Base-by-base conservation (phyloP, 805 yeast genomes). In the Sugiyamaella smithiae region DNA sequence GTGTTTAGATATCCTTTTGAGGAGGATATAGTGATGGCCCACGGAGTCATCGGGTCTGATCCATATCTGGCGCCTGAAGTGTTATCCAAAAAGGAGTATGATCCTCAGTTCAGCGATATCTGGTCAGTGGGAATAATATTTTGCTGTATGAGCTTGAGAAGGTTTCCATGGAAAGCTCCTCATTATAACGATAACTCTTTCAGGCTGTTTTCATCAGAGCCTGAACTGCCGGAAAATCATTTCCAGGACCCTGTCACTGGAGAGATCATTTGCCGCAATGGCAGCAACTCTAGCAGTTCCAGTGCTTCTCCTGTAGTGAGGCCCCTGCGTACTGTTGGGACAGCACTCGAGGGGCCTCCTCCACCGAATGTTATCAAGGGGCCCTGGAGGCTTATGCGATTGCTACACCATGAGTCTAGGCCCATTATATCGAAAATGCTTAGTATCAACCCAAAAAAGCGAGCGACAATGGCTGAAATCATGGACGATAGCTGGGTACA, bases 81-180 rank as follows among this genome's bases (percentile, higher is more conserved):
- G 37, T 74, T 91, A 48, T 62, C 69, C 17, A 68, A 69, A 46
- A 54, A 61, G 35, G 66, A 66, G 19, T 91, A 91, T 65, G 97
- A 91, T 65, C 93, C 97, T 16, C 78, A 93, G 45, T 82, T 84
- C 4, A 88, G 83, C 1, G 99, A 91, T 64, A 79, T 90, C 19
- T 91, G 99, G 99, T 87, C 96, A 1, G 72, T 88, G 46, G 98
- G 96, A 0, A 87, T 91, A 24, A 88, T 93, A 46, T 91, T 77
- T 63, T 88, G 96, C 65, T 90, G 98, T 68, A 86, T 89, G 90
- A 74, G 84, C 1, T 70, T 90, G 56, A 79, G 85, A 57, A 70
- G 96, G 52, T 91, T 91, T 68, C 98, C 99, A 1, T 91, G 99
- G 99, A 88, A 88, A 64, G 78, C 90, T 1, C 97, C 97, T n/a